These are phyloP conservation scores for Ceriops tagal DNA, from an alignment of 345 rosid genomes.

Conservation along the genomic window DNA sequence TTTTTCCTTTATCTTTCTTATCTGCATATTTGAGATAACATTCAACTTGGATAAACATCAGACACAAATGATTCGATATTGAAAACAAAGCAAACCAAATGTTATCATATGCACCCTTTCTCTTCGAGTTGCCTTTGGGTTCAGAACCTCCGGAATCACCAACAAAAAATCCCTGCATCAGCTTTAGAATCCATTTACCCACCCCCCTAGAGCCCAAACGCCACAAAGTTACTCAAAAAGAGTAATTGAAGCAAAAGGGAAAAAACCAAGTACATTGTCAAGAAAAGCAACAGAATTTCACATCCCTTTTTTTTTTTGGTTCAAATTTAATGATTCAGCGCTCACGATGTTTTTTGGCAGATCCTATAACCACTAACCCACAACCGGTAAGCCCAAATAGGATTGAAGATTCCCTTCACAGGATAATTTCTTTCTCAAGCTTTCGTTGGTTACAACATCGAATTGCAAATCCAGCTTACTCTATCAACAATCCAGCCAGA, in stretches of 20 bases:
- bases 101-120: constrained; percentile 34
- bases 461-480: too few species aligned
- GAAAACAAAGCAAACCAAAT: constrained; percentile 12
- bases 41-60: background rate
- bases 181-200: constrained; percentile 81
- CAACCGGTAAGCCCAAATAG: too few species aligned
- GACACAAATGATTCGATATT: constrained; percentile 7
- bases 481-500: too few species aligned
- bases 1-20: constrained; percentile 43
- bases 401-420: too few species aligned
- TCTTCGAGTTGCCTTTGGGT: constrained; percentile 40
- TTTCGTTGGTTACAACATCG: too few species aligned
- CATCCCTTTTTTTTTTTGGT: too few species aligned
- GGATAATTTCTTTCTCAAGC: too few species aligned
- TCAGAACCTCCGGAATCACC: constrained; percentile 43
- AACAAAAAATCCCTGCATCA: constrained; percentile 60
- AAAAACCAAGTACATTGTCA: background rate
- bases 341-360: too few species aligned
- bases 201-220: constrained; percentile 60
- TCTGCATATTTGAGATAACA: constrained; percentile 34
- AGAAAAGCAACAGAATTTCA: too few species aligned
- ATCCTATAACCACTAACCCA: too few species aligned
- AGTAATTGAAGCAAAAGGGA: background rate
- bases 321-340: too few species aligned
- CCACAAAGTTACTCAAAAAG: constrained; percentile 8